Percentiles rank a stretch among this genome's conserved stretches.
Evolutionary conservation across 306 rosid species (phyloP).

Genomic region (Astragalus membranaceus): DNA sequence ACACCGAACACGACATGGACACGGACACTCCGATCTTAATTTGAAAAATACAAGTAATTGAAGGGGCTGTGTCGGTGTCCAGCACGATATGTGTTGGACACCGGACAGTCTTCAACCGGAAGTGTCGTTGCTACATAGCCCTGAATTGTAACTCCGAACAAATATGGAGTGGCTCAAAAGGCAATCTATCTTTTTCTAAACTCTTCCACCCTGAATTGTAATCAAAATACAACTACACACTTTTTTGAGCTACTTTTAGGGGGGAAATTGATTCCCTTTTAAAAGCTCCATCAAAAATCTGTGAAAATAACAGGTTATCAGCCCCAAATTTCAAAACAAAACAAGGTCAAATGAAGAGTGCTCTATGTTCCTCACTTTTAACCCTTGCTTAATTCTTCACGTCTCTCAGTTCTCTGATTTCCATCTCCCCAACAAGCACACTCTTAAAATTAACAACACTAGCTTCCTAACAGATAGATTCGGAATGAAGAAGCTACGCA

Average conservation of each 20-base stretch:
- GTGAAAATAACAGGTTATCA: background rate
- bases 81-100: too few species aligned
- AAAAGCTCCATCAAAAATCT: background rate
- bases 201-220: background rate
- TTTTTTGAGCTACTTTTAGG: background rate
- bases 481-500: slow-evolving; percentile 9
- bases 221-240: background rate
- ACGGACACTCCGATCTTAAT: too few species aligned
- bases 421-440: too few species aligned
- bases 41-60: too few species aligned
- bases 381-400: background rate
- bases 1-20: too few species aligned
- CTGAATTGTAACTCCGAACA: too few species aligned
- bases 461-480: background rate
- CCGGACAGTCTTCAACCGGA: too few species aligned
- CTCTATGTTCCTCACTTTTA: background rate
- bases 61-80: too few species aligned
- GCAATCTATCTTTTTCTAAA: background rate
- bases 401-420: background rate
- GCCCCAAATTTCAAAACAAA: background rate
- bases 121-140: background rate
- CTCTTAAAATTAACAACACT: too few species aligned
- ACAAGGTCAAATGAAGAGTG: background rate
- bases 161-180: background rate
- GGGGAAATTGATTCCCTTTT: background rate